Evolutionary conservation across 257 asterid species (phyloP), one percentile per base, ranked within the genome.

Genomic region (Echium plantagineum): DNA sequence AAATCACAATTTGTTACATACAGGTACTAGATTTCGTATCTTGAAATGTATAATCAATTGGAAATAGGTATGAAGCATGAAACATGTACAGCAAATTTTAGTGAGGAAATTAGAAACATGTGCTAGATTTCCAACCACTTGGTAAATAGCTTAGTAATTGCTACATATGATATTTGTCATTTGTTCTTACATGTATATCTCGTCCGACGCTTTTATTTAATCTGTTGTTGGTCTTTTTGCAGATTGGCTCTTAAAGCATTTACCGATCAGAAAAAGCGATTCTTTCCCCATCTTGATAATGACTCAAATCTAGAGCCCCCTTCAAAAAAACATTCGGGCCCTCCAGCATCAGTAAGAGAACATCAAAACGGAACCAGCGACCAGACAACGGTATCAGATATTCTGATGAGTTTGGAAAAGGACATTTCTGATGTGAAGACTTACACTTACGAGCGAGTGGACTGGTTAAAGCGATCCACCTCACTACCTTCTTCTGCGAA

Each of bases 181-280:
- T n/a, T n/a, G n/a, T n/a, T n/a, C 19, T n/a, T 53, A 21, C 5
- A 53, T 53, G 13, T 53, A 53, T 53, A 19, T 17, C 8, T n/a
- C 4, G 0, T 7, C 15, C 26, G 13, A 35, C 9, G 46, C 12
- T 35, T 35, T 35, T 28, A 28, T 28, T 4, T 28, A 28, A 28
- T 3, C 7, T 28, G 32, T 28, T 6, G 32, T 32, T 9, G 18
- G 24, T 54, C 28, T 63, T 32, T 58, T 66, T 65, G 62, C 83
- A 89, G 97, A 74, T 82, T 91, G 84, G 98, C 98, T 72, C 95
- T 91, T 30, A 85, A 84, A 72, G 96, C 95, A 49, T 91, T 91
- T 69, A 81, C 83, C 31, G 94, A 86, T 78, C 96, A 91, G 77
- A 91, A 91, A 65, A 74, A 81, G 69, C 85, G 85, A 55, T 85